A percentile compares a stretch with the other conserved stretches of the same genome.
Evolutionary conservation across 495 filamentous ascomycete species (phyloP).

Genomic region (Mytilinidion resinicola): DNA sequence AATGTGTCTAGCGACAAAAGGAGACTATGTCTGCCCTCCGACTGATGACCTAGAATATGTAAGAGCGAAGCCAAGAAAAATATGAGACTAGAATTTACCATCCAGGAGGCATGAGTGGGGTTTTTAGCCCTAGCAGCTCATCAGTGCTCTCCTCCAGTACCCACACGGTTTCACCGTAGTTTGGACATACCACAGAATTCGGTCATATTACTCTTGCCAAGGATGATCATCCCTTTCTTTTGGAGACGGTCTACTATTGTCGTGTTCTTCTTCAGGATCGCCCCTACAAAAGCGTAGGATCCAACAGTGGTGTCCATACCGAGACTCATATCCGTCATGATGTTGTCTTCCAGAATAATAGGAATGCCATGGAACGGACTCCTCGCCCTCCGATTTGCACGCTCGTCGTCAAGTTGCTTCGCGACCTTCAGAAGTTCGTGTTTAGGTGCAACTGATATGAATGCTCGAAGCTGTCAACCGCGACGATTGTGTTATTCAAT

Average conservation of each 20-base stretch:
- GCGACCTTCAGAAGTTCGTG: conserved; percentile 33
- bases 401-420: conserved; percentile 35
- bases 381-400: conserved; percentile 29
- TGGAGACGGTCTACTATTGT: conserved; percentile 34
- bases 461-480: conserved; percentile 33
- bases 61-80: too few species aligned
- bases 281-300: conserved; percentile 34
- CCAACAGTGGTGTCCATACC: conserved; percentile 31
- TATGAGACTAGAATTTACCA: conserved; percentile 5
- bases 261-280: conserved; percentile 34
- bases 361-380: conserved; percentile 42
- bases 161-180: too few species aligned
- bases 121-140: conserved; percentile 16
- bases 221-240: conserved; percentile 30
- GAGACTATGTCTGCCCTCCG: conserved; percentile 33
- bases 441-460: conserved; percentile 37
- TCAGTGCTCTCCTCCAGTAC: too few species aligned
- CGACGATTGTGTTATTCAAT: conserved; percentile 44
- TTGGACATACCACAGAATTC: conserved; percentile 25
- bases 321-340: conserved; percentile 28
- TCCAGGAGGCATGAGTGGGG: conserved; percentile 28
- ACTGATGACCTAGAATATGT: conserved; percentile 20
- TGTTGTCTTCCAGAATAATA: conserved; percentile 37
- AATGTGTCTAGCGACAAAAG: conserved; percentile 29
- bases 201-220: conserved; percentile 34